phyloP scores from a whole-genome alignment of 768 basidiomycete species.

The Tylopilus sp. region DNA sequence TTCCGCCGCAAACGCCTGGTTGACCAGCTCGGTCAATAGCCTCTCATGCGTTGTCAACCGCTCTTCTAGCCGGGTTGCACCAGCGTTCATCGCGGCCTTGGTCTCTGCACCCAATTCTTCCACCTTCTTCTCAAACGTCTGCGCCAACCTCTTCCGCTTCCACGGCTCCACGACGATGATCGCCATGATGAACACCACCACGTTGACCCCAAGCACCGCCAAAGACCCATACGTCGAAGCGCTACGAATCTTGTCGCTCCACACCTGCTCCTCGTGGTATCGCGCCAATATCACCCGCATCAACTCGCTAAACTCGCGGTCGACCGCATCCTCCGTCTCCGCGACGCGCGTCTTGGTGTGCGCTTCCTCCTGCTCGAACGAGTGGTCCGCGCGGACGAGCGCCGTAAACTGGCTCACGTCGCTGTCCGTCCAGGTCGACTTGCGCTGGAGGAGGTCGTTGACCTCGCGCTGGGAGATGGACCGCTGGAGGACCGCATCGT shows the following conservation, averaged over 20 bases:
- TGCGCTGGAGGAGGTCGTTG: slow-evolving; percentile 92
- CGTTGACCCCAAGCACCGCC: slow-evolving; percentile 80
- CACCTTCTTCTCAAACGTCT: slow-evolving; percentile 87
- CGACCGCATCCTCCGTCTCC: slow-evolving; percentile 74
- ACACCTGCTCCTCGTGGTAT: slow-evolving; percentile 98
- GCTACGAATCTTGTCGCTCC: slow-evolving; percentile 98
- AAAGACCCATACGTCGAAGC: slow-evolving; percentile 92
- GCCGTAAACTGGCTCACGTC: slow-evolving; percentile 88
- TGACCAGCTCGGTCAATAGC: slow-evolving; percentile 29
- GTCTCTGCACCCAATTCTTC: slow-evolving; percentile 45
- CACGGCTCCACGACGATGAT: slow-evolving; percentile 94
- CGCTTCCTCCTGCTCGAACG: slow-evolving; percentile 75
- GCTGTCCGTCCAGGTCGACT: slow-evolving; percentile 85
- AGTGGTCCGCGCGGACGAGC: slow-evolving; percentile 88
- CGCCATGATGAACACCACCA: slow-evolving; percentile 87
- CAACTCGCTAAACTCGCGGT: slow-evolving; percentile 81
- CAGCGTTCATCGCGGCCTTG: slow-evolving; percentile 43
- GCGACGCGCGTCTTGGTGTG: slow-evolving; percentile 65
- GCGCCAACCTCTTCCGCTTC: slow-evolving; percentile 83
- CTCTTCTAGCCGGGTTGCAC: slow-evolving; percentile 45
- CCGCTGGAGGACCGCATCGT: slow-evolving; percentile 73
- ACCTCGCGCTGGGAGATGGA: slow-evolving; percentile 91
- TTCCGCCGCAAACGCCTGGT: slow-evolving; percentile 12
- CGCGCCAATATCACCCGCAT: slow-evolving; percentile 86
- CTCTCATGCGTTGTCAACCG: slow-evolving; percentile 49